Percentiles rank a stretch among this genome's conserved stretches.
Evolutionary conservation across 2,329 filamentous ascomycete genomes (phyloP).

Genomic region (Colletotrichum filicis): DNA sequence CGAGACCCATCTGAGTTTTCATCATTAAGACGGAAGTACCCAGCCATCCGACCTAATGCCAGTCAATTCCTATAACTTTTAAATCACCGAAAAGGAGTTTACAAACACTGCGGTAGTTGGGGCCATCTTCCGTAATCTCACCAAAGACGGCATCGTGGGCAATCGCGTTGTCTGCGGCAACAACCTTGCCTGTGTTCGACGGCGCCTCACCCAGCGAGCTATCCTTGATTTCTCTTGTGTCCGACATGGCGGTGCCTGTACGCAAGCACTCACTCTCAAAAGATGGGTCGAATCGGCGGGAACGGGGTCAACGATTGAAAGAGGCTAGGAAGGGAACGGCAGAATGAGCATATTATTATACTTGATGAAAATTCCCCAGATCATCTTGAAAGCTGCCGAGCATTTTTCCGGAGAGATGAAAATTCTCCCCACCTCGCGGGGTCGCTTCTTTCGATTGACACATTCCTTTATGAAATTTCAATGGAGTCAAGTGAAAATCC

Average conservation of each 20-base stretch:
- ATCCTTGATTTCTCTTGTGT: neutral
- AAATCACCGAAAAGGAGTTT: slow-evolving; percentile 41
- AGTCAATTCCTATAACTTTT: neutral
- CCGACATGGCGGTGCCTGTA: neutral
- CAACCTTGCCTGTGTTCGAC: neutral
- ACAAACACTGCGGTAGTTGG: slow-evolving; percentile 21
- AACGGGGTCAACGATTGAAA: neutral
- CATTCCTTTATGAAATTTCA: neutral
- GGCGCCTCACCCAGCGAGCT: neutral
- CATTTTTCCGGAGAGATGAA: neutral
- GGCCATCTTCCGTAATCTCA: slow-evolving; percentile 40
- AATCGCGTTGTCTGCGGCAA: neutral
- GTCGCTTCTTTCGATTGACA: neutral
- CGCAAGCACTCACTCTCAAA: neutral
- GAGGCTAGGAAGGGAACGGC: neutral
- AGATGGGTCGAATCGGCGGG: neutral
- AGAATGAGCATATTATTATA: neutral
- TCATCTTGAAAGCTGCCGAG: neutral
- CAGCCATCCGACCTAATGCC: slow-evolving; percentile 51
- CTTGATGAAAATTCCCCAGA: neutral
- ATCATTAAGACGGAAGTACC: slow-evolving; percentile 55
- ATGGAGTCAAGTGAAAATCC: neutral
- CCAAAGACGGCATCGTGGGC: slow-evolving; percentile 47
- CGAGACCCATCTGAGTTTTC: slow-evolving; percentile 56
- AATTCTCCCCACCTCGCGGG: neutral